These are phyloP conservation scores for Tolypocladium amazonense DNA, from an alignment of 2,329 filamentous ascomycete species.

Conservation along the genomic window DNA sequence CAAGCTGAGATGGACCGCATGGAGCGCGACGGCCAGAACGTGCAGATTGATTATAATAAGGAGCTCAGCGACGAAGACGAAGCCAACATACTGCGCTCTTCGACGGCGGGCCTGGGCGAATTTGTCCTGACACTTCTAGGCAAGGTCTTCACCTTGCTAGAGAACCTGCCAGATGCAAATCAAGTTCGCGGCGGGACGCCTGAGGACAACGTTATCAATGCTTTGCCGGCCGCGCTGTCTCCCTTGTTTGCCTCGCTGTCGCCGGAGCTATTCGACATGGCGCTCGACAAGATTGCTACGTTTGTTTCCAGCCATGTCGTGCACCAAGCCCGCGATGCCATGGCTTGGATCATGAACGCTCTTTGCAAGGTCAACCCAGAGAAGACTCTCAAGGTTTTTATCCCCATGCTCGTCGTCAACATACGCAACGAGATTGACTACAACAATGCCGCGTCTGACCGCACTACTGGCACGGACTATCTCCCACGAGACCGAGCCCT, in stretches of 20 bases:
- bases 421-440: constrained; percentile 96
- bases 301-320: constrained; percentile 94
- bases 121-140: constrained; percentile 86
- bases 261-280: constrained; percentile 85
- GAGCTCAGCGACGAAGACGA: constrained; percentile 82
- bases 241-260: constrained; percentile 86
- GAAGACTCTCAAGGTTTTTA: constrained; percentile 81
- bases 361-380: constrained; percentile 92
- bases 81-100: constrained; percentile 78
- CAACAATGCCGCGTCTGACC: constrained; percentile 88
- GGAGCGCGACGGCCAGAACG: constrained; percentile 74
- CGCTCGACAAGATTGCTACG: constrained; percentile 79
- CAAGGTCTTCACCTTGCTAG: constrained; percentile 87
- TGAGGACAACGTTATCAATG: constrained; percentile 95
- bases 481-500: constrained; percentile 84
- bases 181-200: constrained; percentile 82
- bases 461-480: constrained; percentile 88
- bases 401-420: constrained; percentile 81
- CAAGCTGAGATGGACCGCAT: constrained; percentile 89
- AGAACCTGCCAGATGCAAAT: constrained; percentile 87
- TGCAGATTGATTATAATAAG: constrained; percentile 74
- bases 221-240: constrained; percentile 80
- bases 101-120: constrained; percentile 86
- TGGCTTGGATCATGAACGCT: constrained; percentile 96
- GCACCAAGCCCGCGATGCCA: constrained; percentile 90